phyloP scores from a whole-genome alignment of 1,139 yeast genomes.

The Zygosaccharomyces pseudobailii region DNA sequence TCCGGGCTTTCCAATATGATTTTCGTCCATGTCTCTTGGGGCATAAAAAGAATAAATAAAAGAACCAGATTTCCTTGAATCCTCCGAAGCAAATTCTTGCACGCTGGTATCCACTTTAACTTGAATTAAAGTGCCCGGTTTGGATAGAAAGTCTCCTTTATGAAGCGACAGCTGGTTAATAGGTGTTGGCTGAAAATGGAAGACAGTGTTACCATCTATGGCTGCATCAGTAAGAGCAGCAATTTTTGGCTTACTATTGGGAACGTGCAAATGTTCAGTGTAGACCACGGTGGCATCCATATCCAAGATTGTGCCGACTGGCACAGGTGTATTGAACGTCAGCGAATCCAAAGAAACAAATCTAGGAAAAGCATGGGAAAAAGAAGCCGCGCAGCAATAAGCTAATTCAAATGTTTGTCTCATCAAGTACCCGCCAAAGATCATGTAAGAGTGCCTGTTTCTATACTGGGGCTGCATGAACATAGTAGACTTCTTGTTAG shows the following conservation, averaged over 20 bases:
- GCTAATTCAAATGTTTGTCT: conserved; percentile 92
- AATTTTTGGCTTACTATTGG: conserved; percentile 17
- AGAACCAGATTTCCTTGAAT: conserved; percentile 70
- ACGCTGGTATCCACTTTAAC: conserved; percentile 83
- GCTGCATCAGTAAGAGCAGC: conserved; percentile 24
- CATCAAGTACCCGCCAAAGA: conserved; percentile 87
- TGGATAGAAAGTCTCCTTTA: conserved; percentile 56
- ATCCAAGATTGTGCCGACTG: conserved; percentile 84
- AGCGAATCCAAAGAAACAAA: conserved; percentile 88
- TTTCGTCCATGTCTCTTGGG: conserved; percentile 48
- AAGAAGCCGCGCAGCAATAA: conserved; percentile 86
- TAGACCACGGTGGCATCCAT: conserved; percentile 79
- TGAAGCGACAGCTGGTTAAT: conserved; percentile 51
- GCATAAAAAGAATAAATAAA: conserved; percentile 87
- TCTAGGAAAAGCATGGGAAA: conserved; percentile 76
- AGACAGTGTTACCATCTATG: conserved; percentile 23
- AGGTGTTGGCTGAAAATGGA: conserved; percentile 51
- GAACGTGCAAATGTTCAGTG: conserved; percentile 65
- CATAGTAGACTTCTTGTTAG: conserved; percentile 65
- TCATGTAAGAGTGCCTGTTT: conserved; percentile 89
- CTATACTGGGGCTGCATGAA: conserved; percentile 97
- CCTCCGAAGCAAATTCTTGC: conserved; percentile 57
- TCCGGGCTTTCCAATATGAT: conserved; percentile 39
- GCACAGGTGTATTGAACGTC: conserved; percentile 88
- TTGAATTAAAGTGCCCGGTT: conserved; percentile 85